Base-by-base conservation (phyloP, 441 rosid genomes). In the Jatropha multifida region DNA sequence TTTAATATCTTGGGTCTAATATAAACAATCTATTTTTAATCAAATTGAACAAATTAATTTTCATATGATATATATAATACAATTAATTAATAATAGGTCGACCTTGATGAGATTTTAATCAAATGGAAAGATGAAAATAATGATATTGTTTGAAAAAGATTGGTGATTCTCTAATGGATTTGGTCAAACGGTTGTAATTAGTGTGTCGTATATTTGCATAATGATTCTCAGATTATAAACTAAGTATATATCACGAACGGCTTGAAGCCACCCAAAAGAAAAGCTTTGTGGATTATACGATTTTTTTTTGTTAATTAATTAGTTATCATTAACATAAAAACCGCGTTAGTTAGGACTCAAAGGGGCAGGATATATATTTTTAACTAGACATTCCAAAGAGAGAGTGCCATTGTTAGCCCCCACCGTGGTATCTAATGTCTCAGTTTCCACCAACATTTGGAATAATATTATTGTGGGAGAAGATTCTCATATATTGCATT, bases 401-500 rank as follows among this genome's bases (percentile, higher is more conserved):
- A 75, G 75, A 69, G 82, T 72, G 72, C 77, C 26, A 67, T 59
- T 78, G 63, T 55, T 69, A 73, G 86, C 74, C 87, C 92, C 90
- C 90, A 83, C 89, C 75, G 65, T 5, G 83, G 86, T 54, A 76
- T 74, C 80, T 71, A 59, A 46, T 89, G 93, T 89, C 87, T 69
- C 79, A 51, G 48, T 44, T 77, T 85, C 86, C 49, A 63, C 88
- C 84, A 85, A 83, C 93, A 86, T 85, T 73, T 83, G 79, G 91
- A 88, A 88, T 88, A 85, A 65, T 81, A 83, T 85, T 79, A 85
- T 83, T 84, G 81, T 63, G 70, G 55, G 2, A 74, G 75, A 40
- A 83, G 90, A 87, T 87, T 86, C 87, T 81, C 84, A 62, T 66
- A 66, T 79, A 77, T 78, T 78, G 76, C 79, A 23, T 72, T 74